phyloP scores from a whole-genome alignment of 2,329 filamentous ascomycete species.

The Boeremia exigua region DNA sequence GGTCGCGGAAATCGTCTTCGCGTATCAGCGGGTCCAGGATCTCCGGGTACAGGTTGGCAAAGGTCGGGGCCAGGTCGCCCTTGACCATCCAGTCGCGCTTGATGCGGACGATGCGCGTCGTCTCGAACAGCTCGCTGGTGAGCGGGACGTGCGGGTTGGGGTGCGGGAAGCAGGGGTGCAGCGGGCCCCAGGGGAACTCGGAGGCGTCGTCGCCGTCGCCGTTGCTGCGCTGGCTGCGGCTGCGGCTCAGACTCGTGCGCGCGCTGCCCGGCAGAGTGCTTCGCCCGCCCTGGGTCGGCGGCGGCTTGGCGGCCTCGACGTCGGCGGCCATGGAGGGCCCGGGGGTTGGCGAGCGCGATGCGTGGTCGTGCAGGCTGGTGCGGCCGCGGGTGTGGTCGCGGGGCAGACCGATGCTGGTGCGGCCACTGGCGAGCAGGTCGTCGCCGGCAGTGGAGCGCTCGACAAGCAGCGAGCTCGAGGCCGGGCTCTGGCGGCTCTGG shows the following conservation, averaged over 20 bases:
- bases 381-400: constrained; percentile 31
- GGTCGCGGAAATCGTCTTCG: constrained; percentile 82
- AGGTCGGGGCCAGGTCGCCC: constrained; percentile 90
- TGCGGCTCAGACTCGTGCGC: constrained; percentile 37
- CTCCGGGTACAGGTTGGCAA: constrained; percentile 94
- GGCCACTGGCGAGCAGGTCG: constrained; percentile 44
- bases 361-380: constrained; percentile 30
- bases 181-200: constrained; percentile 87
- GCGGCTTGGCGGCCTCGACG: constrained; percentile 31
- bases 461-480: constrained; percentile 44
- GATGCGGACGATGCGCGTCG: constrained; percentile 89
- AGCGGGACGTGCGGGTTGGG: constrained; percentile 88
- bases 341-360: constrained; percentile 33
- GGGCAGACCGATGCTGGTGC: constrained; percentile 61
- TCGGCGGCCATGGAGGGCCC: constrained; percentile 39
- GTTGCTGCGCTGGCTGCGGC: constrained; percentile 52
- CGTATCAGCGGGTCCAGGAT: constrained; percentile 86
- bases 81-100: constrained; percentile 88
- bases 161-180: constrained; percentile 94
- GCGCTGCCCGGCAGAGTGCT: constrained; percentile 38
- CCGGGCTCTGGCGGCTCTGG: constrained; percentile 55
- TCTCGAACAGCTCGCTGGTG: constrained; percentile 73
- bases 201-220: constrained; percentile 52
- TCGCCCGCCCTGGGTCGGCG: constrained; percentile 20
- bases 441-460: constrained; percentile 52